Base-by-base conservation (phyloP, 108 stramenopile genomes). In the Mediolabrus comicus region DNA sequence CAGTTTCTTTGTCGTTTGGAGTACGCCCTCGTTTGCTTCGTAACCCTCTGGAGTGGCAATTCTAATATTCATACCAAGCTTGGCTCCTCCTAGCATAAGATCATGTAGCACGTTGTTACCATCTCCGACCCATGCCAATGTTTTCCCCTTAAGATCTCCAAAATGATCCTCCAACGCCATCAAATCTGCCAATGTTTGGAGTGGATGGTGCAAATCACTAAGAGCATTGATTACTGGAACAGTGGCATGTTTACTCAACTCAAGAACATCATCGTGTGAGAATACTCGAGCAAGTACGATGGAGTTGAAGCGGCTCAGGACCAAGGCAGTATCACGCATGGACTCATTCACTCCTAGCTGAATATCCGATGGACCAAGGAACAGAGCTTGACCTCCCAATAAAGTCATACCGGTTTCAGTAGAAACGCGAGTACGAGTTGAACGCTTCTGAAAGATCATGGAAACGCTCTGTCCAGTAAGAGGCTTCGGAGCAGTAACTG, bases 51-150 rank as follows among this genome's bases (percentile, higher is more conserved):
- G 98, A 16, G 92, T 95, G 27, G 97, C 97, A 80, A 98, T 87
- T 43, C 93, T 81, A 25, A 98, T 87, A 76, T 97, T 88, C 90
- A 97, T 95, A 17, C 97, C 98, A 43, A 98, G 70, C 72, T 88
- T 92, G 49, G 92, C 87, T 3, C 83, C 80, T 57, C 96, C 97
- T 13, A 96, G 80, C 95, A 97, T 96, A 43, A 99, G 83, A 68
- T 97, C 97, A 72, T 99, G 96, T 30, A 97, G 78, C 19, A 99
- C 97, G 69, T 99, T 99, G 86, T 98, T 99, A 27, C 97, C 97
- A 75, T 99, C 98, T 53, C 98, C 98, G 41, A 98, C 97, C 97
- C 97, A 98, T 26, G 96, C 90, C 62, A 99, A 72, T n/a, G 93
- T 97, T 69, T 92, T 92, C 25, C 90, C 91, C 49, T 71, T 53